Evolutionary conservation across 176 grass and related monocot species (phyloP).

Genomic region (Phoenix dactylifera): DNA sequence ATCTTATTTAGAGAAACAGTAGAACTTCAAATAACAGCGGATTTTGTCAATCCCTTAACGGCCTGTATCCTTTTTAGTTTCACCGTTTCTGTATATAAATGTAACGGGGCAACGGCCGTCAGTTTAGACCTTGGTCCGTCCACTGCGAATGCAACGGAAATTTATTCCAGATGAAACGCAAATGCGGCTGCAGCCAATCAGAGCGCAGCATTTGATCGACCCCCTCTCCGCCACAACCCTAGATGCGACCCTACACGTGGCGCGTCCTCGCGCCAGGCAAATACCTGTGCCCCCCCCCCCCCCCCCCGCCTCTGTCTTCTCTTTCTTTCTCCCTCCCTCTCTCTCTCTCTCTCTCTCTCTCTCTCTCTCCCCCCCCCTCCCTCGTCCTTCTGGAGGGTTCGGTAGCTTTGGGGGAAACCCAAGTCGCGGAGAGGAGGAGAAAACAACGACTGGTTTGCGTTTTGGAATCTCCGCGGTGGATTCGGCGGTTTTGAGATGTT

Average conservation of each 20-base stretch:
- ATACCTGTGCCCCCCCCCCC: conserved; percentile 5
- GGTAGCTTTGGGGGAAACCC: no score
- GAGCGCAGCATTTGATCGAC: conserved; percentile 41
- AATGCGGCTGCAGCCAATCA: conserved; percentile 23
- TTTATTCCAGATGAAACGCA: not conserved
- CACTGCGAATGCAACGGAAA: no score
- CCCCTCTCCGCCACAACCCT: conserved; percentile 28
- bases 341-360: not conserved
- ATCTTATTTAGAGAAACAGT: no score
- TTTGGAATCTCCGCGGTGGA: no score
- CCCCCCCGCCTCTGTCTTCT: not conserved
- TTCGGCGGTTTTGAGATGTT: conserved; percentile 19
- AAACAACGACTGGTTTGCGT: conserved; percentile 6
- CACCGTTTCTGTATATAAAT: no score
- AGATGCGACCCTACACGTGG: conserved; percentile 51
- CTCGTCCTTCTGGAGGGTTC: no score
- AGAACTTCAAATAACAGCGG: no score
- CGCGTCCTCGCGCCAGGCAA: conserved; percentile 8
- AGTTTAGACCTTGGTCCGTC: no score
- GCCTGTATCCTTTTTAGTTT: no score
- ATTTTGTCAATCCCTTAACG: no score
- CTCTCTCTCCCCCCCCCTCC: not conserved
- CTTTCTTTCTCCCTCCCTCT: not conserved
- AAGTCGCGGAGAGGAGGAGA: conserved; percentile 19
- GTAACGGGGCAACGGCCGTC: no score